phyloP scores from a whole-genome alignment of 805 yeast genomes.

The Isabelozyma heimii region DNA sequence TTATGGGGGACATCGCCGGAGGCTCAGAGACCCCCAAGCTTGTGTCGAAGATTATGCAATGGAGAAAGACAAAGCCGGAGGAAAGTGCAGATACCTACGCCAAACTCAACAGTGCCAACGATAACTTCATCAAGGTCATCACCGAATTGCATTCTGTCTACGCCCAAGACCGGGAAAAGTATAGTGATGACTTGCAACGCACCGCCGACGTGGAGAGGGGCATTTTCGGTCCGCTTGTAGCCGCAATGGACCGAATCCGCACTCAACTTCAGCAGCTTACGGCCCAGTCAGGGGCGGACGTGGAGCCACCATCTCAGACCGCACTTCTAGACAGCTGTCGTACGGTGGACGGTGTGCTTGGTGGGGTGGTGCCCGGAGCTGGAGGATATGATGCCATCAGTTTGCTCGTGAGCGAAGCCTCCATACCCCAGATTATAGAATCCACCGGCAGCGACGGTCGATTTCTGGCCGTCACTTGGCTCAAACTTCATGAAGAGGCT shows the following conservation, averaged over 20 bases:
- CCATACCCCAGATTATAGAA: constrained; percentile 27
- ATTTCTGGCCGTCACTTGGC: constrained; percentile 59
- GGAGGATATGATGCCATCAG: constrained; percentile 96
- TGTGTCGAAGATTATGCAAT: constrained; percentile 69
- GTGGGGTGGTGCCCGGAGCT: constrained; percentile 99
- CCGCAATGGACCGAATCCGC: constrained; percentile 53
- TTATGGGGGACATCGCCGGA: constrained; percentile 91
- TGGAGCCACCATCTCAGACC: constrained; percentile 84
- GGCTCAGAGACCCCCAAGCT: constrained; percentile 95
- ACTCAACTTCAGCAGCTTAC: constrained; percentile 60
- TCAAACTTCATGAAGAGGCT: constrained; percentile 61
- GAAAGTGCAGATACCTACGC: constrained; percentile 53
- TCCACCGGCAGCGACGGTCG: constrained; percentile 15
- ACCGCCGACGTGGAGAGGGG: background rate
- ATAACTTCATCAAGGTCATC: constrained; percentile 50
- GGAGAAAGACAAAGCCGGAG: constrained; percentile 59
- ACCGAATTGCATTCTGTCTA: constrained; percentile 34
- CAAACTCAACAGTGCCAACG: constrained; percentile 57
- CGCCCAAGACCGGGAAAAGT: constrained; percentile 26
- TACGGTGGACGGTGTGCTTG: constrained; percentile 68
- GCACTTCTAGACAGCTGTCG: constrained; percentile 52
- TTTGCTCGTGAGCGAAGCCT: constrained; percentile 53
- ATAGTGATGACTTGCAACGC: constrained; percentile 20
- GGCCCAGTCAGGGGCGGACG: constrained; percentile 67
- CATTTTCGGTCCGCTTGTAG: constrained; percentile 29